Percentiles rank a stretch among this genome's conserved stretches.
Conservation (phyloP, 345 rosid genomes). For the Draba incana region DNA sequence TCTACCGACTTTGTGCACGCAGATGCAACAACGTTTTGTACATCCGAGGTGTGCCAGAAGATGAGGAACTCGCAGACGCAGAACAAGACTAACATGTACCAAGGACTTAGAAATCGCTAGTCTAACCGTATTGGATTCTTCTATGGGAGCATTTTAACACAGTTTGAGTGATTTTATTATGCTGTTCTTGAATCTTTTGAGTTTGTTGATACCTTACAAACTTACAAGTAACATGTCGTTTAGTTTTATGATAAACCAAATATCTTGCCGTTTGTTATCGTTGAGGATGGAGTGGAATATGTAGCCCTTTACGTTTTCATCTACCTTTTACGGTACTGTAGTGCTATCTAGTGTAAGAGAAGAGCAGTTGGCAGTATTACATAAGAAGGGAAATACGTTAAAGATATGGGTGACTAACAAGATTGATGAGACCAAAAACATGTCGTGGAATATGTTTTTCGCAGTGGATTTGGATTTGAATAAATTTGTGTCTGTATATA, state of each 20-base stretch:
- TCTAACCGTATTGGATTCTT: constrained; percentile 14
- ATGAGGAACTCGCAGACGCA: constrained; percentile 86
- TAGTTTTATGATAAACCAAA: neutral
- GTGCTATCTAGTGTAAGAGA: no score
- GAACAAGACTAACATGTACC: constrained; percentile 50
- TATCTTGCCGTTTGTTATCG: constrained; percentile 1
- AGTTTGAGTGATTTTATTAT: constrained; percentile 11
- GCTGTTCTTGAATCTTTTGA: neutral
- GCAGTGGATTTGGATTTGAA: no score
- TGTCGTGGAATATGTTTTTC: no score
- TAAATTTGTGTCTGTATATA: neutral
- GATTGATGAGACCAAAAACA: no score
- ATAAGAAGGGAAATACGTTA: no score
- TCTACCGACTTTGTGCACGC: constrained; percentile 12
- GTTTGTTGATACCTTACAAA: constrained; percentile 16
- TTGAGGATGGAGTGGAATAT: neutral
- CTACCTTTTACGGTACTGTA: no score
- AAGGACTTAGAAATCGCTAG: neutral
- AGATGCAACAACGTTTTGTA: constrained; percentile 95
- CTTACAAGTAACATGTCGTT: neutral
- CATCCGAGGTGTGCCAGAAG: constrained; percentile 93
- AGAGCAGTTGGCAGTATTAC: no score
- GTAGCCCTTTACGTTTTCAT: no score
- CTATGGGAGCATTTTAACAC: constrained; percentile 16
- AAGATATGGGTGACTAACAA: no score